Percentiles rank a stretch among this genome's conserved stretches.
phyloP scores from a whole-genome alignment of 2,329 filamentous ascomycete species.

The Dothideomycetes sp. region DNA sequence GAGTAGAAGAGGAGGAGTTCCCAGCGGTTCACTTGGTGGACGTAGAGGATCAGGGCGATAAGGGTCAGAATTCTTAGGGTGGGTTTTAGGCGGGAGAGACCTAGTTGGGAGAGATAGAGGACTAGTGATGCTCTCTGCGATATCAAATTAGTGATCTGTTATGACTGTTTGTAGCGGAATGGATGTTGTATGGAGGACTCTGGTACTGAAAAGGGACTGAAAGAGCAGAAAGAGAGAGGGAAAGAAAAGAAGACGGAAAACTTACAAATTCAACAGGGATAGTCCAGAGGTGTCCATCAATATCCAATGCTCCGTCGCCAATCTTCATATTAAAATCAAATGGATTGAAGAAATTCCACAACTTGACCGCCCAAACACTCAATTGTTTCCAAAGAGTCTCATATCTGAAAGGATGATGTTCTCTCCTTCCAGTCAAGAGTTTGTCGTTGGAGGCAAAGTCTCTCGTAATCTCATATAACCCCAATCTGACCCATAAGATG shows the following conservation, averaged over 20 bases:
- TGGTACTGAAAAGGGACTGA: too few species aligned
- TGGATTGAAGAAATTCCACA: too few species aligned
- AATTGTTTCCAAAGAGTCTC: too few species aligned
- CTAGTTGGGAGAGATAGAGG: constrained; percentile 46
- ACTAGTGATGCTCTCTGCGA: constrained; percentile 40
- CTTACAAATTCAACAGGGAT: constrained; percentile 27
- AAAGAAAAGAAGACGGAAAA: too few species aligned
- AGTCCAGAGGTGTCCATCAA: constrained; percentile 50
- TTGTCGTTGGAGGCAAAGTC: too few species aligned
- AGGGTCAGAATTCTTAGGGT: constrained; percentile 35
- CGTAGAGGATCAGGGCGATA: constrained; percentile 34
- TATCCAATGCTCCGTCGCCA: background rate
- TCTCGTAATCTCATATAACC: too few species aligned
- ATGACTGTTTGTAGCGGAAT: background rate
- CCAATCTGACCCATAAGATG: too few species aligned
- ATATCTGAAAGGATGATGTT: too few species aligned
- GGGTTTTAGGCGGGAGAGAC: constrained; percentile 16
- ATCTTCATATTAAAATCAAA: background rate
- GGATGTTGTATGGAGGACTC: background rate
- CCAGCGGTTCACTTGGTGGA: constrained; percentile 42
- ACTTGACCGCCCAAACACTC: too few species aligned
- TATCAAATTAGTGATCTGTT: constrained; percentile 44
- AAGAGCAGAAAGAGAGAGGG: too few species aligned
- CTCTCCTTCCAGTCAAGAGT: too few species aligned
- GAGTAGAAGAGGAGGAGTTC: constrained; percentile 47